Percentiles rank a stretch among this genome's conserved stretches.
Evolutionary conservation across 495 filamentous ascomycete genomes (phyloP).

Genomic region (Talaromyces nanjingensis): DNA sequence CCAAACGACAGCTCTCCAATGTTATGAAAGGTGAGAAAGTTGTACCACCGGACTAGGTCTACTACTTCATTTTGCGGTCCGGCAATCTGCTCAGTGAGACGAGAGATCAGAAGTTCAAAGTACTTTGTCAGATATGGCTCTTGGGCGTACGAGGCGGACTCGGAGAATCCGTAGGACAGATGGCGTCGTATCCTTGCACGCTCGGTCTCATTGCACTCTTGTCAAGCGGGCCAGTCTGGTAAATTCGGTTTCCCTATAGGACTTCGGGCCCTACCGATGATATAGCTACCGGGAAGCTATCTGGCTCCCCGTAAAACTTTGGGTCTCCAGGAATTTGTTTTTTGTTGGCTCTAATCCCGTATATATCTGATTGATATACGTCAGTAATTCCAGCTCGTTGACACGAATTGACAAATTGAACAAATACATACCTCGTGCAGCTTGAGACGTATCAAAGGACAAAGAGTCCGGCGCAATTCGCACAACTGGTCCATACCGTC

Average conservation of each 20-base stretch:
- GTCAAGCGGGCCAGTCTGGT: not conserved
- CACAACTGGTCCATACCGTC: no score
- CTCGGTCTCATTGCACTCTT: conserved; percentile 29
- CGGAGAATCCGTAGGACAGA: conserved; percentile 44
- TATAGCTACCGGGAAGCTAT: not conserved
- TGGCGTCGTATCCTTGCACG: conserved; percentile 36
- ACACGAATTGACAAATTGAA: no score
- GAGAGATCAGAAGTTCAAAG: conserved; percentile 14
- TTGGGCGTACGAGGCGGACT: conserved; percentile 38
- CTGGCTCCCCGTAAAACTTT: no score
- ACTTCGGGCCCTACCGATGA: not conserved
- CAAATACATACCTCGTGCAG: no score
- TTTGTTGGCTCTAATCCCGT: no score
- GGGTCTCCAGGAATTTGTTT: no score
- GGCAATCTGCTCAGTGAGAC: conserved; percentile 19
- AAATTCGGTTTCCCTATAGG: not conserved
- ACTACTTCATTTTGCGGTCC: not conserved
- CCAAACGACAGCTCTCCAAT: not conserved
- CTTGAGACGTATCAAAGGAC: no score
- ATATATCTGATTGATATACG: no score
- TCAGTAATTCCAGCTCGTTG: no score
- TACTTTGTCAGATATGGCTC: conserved; percentile 16
- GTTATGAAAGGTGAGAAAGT: not conserved
- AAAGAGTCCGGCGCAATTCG: no score
- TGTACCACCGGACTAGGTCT: not conserved